Percentiles rank a stretch among this genome's conserved stretches.
Evolutionary conservation across 805 yeast species (phyloP).

Genomic region (Sugiyamaella boreocaroliniensis): DNA sequence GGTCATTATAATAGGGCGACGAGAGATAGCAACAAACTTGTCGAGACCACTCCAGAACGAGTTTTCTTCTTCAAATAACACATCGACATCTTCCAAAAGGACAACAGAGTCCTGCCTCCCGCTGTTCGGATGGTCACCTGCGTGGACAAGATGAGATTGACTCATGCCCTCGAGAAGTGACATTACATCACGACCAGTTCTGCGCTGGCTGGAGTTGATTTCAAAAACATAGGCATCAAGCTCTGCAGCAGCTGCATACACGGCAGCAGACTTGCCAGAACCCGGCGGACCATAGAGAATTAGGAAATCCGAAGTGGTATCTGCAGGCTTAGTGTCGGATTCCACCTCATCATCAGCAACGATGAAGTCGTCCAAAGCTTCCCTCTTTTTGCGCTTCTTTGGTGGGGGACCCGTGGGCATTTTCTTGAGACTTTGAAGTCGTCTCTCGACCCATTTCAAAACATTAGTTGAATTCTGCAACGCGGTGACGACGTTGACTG

Average conservation of each 20-base stretch:
- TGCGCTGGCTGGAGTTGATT: conserved; percentile 62
- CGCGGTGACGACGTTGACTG: conserved; percentile 9
- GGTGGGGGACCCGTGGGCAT: neutral
- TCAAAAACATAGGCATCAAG: conserved; percentile 72
- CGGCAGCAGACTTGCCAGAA: conserved; percentile 68
- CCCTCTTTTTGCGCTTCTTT: conserved; percentile 9
- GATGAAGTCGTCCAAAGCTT: conserved; percentile 24
- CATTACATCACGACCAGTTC: conserved; percentile 66
- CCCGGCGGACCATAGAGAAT: conserved; percentile 58
- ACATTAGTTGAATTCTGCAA: conserved; percentile 7
- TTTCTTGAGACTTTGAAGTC: conserved; percentile 8
- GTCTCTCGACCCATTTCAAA: conserved; percentile 12
- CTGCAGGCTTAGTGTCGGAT: conserved; percentile 14
- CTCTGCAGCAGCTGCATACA: conserved; percentile 59
- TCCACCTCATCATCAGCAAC: conserved; percentile 26
- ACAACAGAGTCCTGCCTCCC: conserved; percentile 57
- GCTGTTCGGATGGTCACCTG: conserved; percentile 4
- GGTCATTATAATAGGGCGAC: conserved; percentile 66
- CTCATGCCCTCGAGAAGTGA: conserved; percentile 67
- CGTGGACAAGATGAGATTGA: conserved; percentile 73
- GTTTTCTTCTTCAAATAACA: conserved; percentile 67
- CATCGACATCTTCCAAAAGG: conserved; percentile 79
- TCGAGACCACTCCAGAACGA: conserved; percentile 73
- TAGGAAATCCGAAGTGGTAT: conserved; percentile 26
- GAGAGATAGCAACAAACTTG: conserved; percentile 50